Conservation (phyloP, 2,329 filamentous ascomycete genomes). For the Alternaria incomplexa region DNA sequence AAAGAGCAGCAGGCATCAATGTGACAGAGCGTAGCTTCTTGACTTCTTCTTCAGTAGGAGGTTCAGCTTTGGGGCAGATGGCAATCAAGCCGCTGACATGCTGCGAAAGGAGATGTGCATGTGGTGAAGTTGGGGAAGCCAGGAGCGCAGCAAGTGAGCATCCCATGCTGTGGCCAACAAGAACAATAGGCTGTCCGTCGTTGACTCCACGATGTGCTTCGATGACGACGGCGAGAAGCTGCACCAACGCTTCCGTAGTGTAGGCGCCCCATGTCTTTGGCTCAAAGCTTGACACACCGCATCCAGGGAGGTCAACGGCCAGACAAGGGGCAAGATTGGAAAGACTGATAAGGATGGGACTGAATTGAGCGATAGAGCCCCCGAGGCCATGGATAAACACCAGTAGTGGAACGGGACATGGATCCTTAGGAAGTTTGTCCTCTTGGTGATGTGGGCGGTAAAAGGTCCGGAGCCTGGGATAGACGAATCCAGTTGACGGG, state of each 20-base stretch:
- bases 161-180: constrained; percentile 91
- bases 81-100: constrained; percentile 78
- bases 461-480: constrained; percentile 81
- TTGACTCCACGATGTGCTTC: constrained; percentile 72
- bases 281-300: constrained; percentile 78
- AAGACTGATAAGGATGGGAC: constrained; percentile 79
- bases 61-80: constrained; percentile 77
- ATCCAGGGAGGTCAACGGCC: constrained; percentile 89
- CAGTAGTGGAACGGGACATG: constrained; percentile 77
- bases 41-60: constrained; percentile 62
- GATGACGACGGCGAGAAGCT: constrained; percentile 77
- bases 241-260: constrained; percentile 73
- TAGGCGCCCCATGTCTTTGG: constrained; percentile 80
- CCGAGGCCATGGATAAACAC: constrained; percentile 94
- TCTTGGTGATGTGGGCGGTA: constrained; percentile 81
- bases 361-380: constrained; percentile 89
- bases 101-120: constrained; percentile 61
- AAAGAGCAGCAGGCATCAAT: constrained; percentile 72
- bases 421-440: constrained; percentile 76
- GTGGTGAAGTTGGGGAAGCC: constrained; percentile 64
- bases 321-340: constrained; percentile 83
- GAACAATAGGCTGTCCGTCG: constrained; percentile 71
- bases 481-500: constrained; percentile 65
- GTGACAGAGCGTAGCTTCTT: constrained; percentile 64
- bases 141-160: constrained; percentile 77